A percentile compares a stretch with the other conserved stretches of the same genome.
phyloP scores from a whole-genome alignment of 2,329 filamentous ascomycete genomes.

The Penicillium capsulatum region DNA sequence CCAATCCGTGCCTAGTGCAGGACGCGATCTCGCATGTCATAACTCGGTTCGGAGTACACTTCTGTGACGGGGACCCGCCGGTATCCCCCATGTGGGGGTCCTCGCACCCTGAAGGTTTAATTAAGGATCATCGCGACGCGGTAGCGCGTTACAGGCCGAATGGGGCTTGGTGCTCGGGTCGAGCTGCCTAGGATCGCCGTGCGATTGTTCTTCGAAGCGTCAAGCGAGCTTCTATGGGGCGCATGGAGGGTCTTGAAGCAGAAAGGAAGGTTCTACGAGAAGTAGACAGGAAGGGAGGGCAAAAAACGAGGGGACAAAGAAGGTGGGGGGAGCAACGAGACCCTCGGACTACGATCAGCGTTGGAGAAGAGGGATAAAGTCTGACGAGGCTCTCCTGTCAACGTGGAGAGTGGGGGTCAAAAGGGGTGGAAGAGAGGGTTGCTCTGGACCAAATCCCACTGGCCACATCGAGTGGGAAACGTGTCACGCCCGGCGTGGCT shows the following conservation, averaged over 20 bases:
- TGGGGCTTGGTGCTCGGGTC: conserved; percentile 28
- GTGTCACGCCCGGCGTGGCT: conserved; percentile 11
- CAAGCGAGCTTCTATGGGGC: conserved; percentile 18
- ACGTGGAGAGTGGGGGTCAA: neutral
- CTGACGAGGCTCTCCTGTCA: conserved; percentile 2
- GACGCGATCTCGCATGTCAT: conserved; percentile 15
- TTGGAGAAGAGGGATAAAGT: conserved; percentile 1
- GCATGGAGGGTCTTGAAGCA: conserved; percentile 5
- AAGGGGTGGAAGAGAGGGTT: conserved; percentile 5
- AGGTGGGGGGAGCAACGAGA: too few species aligned
- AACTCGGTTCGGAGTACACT: conserved; percentile 2
- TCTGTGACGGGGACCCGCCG: conserved; percentile 15
- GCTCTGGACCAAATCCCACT: conserved; percentile 3
- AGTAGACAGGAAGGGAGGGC: conserved; percentile 2
- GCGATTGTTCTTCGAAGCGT: conserved; percentile 18
- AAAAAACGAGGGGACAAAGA: neutral
- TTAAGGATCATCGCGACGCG: conserved; percentile 36
- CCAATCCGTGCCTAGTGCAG: conserved; percentile 6
- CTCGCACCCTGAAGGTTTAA: conserved; percentile 34
- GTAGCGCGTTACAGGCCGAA: conserved; percentile 29
- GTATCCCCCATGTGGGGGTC: conserved; percentile 11
- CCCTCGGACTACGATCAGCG: neutral
- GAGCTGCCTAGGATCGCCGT: conserved; percentile 18
- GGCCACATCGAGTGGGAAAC: conserved; percentile 6
- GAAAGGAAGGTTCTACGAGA: conserved; percentile 17